phyloP scores from a whole-genome alignment of 31 red algal genomes.

The Bonnemaisonia californica region DNA sequence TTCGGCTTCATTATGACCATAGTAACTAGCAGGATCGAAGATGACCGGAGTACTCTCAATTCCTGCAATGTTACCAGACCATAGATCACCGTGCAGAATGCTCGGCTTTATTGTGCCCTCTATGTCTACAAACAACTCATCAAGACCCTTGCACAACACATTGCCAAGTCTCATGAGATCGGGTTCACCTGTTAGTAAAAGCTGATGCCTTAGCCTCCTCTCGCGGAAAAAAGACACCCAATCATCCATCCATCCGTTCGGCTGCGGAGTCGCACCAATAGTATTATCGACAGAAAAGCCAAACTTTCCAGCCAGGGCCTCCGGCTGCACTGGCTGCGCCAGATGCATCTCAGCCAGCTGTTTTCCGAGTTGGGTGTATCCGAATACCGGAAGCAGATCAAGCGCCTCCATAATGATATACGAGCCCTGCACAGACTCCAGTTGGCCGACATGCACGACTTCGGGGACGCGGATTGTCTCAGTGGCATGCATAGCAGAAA shows the following conservation, averaged over 20 bases:
- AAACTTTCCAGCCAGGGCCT: conserved; percentile 63
- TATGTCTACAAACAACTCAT: conserved; percentile 67
- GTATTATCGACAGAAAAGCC: conserved; percentile 85
- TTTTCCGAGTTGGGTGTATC: conserved; percentile 56
- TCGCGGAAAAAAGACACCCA: conserved; percentile 94
- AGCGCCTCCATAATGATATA: conserved; percentile 93
- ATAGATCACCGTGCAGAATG: conserved; percentile 96
- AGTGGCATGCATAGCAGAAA: conserved; percentile 72
- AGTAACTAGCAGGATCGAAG: conserved; percentile 97
- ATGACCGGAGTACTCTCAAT: conserved; percentile 66
- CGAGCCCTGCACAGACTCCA: conserved; percentile 43
- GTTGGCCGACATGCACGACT: conserved; percentile 51
- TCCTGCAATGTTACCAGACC: conserved; percentile 88
- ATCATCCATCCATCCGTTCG: conserved; percentile 91
- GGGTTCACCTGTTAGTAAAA: conserved; percentile 66
- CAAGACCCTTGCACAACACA: conserved; percentile 47
- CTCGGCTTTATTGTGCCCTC: conserved; percentile 64
- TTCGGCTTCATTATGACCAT: conserved; percentile 95
- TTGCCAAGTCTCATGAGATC: conserved; percentile 45
- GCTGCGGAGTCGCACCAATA: conserved; percentile 88
- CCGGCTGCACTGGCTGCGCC: conserved; percentile 43
- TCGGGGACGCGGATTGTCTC: conserved; percentile 79
- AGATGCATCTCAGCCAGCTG: conserved; percentile 84
- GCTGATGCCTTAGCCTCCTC: conserved; percentile 83
- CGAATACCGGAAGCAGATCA: conserved; percentile 44